A percentile compares a stretch with the other conserved stretches of the same genome.
Conservation (phyloP, 2,329 filamentous ascomycete species). For the Triangularia setosa region DNA sequence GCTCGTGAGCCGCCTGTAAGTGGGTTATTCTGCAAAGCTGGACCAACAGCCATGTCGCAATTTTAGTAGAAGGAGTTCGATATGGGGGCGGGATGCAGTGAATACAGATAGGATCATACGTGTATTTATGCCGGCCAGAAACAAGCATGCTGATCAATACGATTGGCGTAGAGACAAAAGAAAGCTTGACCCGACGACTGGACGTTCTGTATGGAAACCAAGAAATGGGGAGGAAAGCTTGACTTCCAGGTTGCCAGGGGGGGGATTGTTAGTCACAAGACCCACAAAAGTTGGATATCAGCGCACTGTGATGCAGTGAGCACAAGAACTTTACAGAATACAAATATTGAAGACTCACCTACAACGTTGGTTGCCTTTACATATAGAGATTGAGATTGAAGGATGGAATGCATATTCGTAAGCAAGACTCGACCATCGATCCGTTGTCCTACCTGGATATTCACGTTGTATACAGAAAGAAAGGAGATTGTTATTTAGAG, state of each 20-base stretch:
- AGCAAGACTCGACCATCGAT: too few relatives aligned
- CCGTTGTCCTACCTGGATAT: too few relatives aligned
- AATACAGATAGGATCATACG: not conserved
- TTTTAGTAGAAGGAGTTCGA: not conserved
- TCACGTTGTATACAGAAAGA: too few relatives aligned
- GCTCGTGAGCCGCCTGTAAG: not conserved
- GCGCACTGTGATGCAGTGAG: not conserved
- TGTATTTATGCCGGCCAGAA: not conserved
- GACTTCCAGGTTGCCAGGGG: not conserved
- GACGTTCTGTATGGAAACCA: not conserved
- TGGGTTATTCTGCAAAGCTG: conserved; percentile 1
- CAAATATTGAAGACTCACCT: not conserved
- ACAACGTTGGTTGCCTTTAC: too few relatives aligned
- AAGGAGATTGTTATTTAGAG: too few relatives aligned
- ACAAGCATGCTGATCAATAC: not conserved
- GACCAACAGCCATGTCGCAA: not conserved
- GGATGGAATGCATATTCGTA: too few relatives aligned
- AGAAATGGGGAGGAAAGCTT: not conserved
- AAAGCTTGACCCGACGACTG: not conserved
- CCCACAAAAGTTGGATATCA: not conserved
- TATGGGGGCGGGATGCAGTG: not conserved
- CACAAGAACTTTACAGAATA: not conserved
- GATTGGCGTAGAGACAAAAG: not conserved
- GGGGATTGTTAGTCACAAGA: not conserved
- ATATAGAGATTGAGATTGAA: too few relatives aligned